Evolutionary conservation across 208 protist species (phyloP), one percentile per base, ranked within the genome.

Genomic region (Balamuthia mandrillaris): DNA sequence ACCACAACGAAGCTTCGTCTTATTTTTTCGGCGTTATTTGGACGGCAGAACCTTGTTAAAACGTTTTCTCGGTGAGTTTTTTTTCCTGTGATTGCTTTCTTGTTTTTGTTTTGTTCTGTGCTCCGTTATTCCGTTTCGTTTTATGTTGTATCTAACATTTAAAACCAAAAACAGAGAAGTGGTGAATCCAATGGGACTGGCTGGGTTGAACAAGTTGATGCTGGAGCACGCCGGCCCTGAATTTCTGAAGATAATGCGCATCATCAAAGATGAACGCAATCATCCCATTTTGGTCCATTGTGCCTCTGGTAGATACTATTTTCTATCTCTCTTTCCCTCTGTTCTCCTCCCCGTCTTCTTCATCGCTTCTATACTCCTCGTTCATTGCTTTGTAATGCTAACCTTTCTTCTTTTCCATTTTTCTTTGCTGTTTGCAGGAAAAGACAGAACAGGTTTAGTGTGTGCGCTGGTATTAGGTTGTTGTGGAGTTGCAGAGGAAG

Each of bases 221-320:
- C 37, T 81, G 47, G 60, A 45, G 21, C 60, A 81, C n/a, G 37
- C 72, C 2, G 35, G 45, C 49, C 47, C 45, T 9, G 72, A 81
- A 31, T 61, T 81, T 18, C 47, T 29, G 14, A 29, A 49, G 35
- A 49, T 49, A 3, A 42, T 81, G 72, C 72, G 72, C 2, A 49
- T 81, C 33, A 61, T 81, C 29, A 24, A 31, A 18, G 72, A 81
- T 18, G 1, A 4, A 5, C 45, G 72, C 49, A 81, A 81, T 33
- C 72, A 81, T 49, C 72, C 72, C 33, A 33, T 81, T 27, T 61
- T 81, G 72, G 60, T 81, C 21, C 72, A 81, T 39, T 81, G 72
- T 35, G 72, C 72, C 18, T 81, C 72, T n/a, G 72, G 72, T 81
- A 37, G 9, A 31, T n/a, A 33, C 16, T 27, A 14, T 14, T 9